Evolutionary conservation across 371 early-diverging fungal species (phyloP).

Genomic region (Catenaria anguillulae): DNA sequence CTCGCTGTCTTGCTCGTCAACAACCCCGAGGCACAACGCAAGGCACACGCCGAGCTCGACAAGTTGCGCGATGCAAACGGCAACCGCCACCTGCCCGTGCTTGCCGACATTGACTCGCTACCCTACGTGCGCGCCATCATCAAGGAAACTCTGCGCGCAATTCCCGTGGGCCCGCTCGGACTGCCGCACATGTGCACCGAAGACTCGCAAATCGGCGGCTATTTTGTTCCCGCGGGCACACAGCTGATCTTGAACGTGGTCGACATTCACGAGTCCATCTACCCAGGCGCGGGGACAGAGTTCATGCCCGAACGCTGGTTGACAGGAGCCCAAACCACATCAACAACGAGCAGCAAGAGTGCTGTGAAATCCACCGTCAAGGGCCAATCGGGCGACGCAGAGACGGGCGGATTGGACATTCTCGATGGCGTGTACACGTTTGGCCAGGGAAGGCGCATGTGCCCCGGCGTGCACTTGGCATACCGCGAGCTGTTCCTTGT

Average conservation of each 20-base stretch:
- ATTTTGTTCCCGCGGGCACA: conserved; percentile 30
- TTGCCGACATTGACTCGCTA: conserved; percentile 9
- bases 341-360: too few species aligned
- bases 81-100: conserved; percentile 10
- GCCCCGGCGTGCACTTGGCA: conserved; percentile 34
- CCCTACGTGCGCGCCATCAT: conserved; percentile 31
- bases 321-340: too few species aligned
- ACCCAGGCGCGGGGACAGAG: conserved; percentile 19
- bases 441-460: conserved; percentile 24
- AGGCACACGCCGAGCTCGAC: not conserved
- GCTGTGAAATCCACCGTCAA: too few species aligned
- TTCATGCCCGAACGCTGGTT: conserved; percentile 30
- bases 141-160: conserved; percentile 24
- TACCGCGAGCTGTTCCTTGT: conserved; percentile 27
- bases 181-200: conserved; percentile 28
- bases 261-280: conserved; percentile 20
- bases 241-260: conserved; percentile 27
- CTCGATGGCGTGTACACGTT: conserved; percentile 22
- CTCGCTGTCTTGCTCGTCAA: not conserved
- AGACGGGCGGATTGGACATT: conserved; percentile 24
- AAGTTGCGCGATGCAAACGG: too few species aligned
- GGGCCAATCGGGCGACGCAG: too few species aligned
- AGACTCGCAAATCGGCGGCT: conserved; percentile 25
- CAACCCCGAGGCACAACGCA: not conserved
- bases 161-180: conserved; percentile 26